phyloP scores from a whole-genome alignment of 345 rosid genomes.

The Eucalyptus sp. region DNA sequence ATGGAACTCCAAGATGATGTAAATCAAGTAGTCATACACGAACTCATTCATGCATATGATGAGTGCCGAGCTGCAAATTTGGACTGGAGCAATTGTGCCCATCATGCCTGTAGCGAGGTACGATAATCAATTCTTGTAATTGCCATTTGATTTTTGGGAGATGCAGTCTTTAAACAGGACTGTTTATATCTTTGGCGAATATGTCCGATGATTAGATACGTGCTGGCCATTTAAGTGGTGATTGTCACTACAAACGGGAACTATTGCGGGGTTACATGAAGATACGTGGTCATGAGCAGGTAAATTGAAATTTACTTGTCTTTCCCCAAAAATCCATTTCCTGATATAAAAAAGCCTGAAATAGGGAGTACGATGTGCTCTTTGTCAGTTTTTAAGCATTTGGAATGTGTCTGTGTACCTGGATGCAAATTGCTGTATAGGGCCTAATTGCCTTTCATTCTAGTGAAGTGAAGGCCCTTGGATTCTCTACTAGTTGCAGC shows the following conservation, averaged over 20 bases:
- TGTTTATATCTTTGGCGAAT: neutral
- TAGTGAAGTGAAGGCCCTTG: neutral
- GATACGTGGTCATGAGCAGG: constrained; percentile 87
- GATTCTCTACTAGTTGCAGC: neutral
- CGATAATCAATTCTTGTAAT: neutral
- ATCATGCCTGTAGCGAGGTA: constrained; percentile 98
- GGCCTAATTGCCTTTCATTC: neutral
- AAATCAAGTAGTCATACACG: constrained; percentile 77
- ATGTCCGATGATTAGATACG: constrained; percentile 60
- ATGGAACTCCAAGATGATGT: constrained; percentile 71
- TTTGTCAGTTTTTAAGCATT: neutral
- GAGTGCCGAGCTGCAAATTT: constrained; percentile 81
- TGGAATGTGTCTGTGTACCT: neutral
- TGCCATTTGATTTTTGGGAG: neutral
- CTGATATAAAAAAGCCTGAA: neutral
- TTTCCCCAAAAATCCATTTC: neutral
- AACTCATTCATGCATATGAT: constrained; percentile 86
- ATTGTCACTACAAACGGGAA: constrained; percentile 88
- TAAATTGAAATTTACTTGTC: neutral
- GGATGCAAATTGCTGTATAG: neutral
- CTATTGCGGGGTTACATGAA: constrained; percentile 63
- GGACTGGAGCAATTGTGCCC: constrained; percentile 86
- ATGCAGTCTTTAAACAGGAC: neutral
- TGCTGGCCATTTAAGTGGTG: constrained; percentile 87
- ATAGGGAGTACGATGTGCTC: neutral